Evolutionary conservation across 805 yeast genomes (phyloP).

Genomic region (Candida stauntonica): DNA sequence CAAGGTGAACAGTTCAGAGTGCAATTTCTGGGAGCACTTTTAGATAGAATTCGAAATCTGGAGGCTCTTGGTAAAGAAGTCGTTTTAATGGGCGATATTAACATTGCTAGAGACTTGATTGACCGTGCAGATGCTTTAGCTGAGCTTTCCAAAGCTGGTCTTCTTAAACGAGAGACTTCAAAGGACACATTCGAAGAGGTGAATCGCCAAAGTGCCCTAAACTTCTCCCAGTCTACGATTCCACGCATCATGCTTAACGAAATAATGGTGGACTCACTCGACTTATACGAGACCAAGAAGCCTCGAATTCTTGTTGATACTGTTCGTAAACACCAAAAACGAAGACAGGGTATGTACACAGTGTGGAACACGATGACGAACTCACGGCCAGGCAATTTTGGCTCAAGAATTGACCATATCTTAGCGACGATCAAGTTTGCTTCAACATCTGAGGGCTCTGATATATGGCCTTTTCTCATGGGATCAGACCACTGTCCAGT

Average conservation of each 20-base stretch:
- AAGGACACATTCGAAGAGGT: slow-evolving; percentile 32
- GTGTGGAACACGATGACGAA: slow-evolving; percentile 86
- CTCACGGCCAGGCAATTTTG: slow-evolving; percentile 76
- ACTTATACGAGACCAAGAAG: slow-evolving; percentile 28
- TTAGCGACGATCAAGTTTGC: too few species aligned
- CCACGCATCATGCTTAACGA: slow-evolving; percentile 44
- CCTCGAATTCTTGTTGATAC: slow-evolving; percentile 52
- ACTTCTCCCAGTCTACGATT: slow-evolving; percentile 37
- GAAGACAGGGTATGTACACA: slow-evolving; percentile 67
- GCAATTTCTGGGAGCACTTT: slow-evolving; percentile 52
- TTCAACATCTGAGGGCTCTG: slow-evolving; percentile 36
- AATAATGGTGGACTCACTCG: slow-evolving; percentile 34
- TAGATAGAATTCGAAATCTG: slow-evolving; percentile 57
- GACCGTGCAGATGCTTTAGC: slow-evolving; percentile 75
- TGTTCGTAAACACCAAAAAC: slow-evolving; percentile 51
- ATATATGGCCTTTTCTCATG: slow-evolving; percentile 60
- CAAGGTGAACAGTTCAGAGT: slow-evolving; percentile 59
- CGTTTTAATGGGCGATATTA: slow-evolving; percentile 83
- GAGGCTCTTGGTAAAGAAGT: slow-evolving; percentile 59
- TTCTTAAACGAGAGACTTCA: slow-evolving; percentile 27
- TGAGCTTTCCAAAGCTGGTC: slow-evolving; percentile 36
- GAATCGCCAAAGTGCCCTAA: slow-evolving; percentile 29
- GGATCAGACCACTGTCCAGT: slow-evolving; percentile 98
- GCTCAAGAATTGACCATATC: slow-evolving; percentile 83
- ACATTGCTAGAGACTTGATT: slow-evolving; percentile 71